Evolutionary conservation across 208 protist genomes (phyloP), one percentile per base, ranked within the genome.

Genomic region (Trypanosoma grayi): DNA sequence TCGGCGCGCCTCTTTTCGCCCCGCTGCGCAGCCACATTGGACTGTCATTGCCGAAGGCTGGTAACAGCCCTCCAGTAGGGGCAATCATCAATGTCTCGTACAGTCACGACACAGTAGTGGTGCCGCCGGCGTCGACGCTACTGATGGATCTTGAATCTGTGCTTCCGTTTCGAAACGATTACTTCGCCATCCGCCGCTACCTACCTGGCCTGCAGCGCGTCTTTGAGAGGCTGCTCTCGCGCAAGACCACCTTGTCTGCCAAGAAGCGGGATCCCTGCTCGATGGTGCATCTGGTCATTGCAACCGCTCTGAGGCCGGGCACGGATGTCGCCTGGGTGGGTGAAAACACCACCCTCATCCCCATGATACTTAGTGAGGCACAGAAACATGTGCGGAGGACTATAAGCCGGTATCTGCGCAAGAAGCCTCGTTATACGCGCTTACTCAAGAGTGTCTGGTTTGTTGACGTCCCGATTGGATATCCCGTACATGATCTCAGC

Each of bases 391-490:
- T 69, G n/a, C 36, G 55, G 5, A 54, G 47, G 28, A 56, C 44
- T 11, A 43, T 69, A 24, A 69, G 43, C 28, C 45, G 30, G 0
- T 69, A 56, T 25, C 11, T 69, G 8, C 40, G 63, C n/a, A 60
- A 46, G 20, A 61, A 61, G 36, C 52, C 34, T 34, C 52, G 46
- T 4, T 69, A 61, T 36, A 47, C 36, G 9, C 45, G 45, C 11
- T 20, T 61, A 30, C 20, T 69, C 20, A 54, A 36, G 2, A 55
- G 16, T 45, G 54, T 69, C 4, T 56, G 36, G 37, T 69, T 37
- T 48, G 36, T 69, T 22, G 34, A 18, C 28, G n/a, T 69, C 22
- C 63, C 63, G 4, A 56, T 69, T 40, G 63, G 63, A 28, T 61
- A 55, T 60, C 63, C 63, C 4, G 7, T 56, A 28, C 54, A 46